phyloP scores from a whole-genome alignment of 2,329 filamentous ascomycete species.

The Penicillium vulpinum region DNA sequence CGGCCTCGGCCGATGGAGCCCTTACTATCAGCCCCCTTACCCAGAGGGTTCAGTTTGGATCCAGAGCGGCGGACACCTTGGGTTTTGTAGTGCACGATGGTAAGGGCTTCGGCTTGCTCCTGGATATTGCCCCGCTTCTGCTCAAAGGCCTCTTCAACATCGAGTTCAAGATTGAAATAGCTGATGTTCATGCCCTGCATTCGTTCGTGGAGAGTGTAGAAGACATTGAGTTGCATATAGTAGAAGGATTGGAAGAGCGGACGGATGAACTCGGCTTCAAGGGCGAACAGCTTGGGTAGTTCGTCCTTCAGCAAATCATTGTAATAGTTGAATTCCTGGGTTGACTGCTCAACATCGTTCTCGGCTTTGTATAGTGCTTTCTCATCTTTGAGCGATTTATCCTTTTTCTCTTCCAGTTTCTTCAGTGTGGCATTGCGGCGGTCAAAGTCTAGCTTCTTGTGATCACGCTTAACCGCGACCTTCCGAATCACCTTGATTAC shows the following conservation, averaged over 20 bases:
- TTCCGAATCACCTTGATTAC: conserved; percentile 96
- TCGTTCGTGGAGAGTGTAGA: conserved; percentile 95
- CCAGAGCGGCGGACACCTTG: conserved; percentile 60
- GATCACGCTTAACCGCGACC: conserved; percentile 81
- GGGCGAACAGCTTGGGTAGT: conserved; percentile 81
- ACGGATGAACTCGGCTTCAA: conserved; percentile 93
- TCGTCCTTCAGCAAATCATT: conserved; percentile 97
- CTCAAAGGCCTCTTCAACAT: conserved; percentile 88
- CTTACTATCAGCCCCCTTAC: conserved; percentile 41
- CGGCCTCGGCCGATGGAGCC: conserved; percentile 31
- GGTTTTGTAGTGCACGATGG: conserved; percentile 88
- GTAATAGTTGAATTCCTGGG: conserved; percentile 96
- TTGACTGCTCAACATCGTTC: conserved; percentile 84
- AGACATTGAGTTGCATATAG: conserved; percentile 99
- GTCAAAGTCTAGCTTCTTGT: conserved; percentile 97
- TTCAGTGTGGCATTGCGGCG: conserved; percentile 79
- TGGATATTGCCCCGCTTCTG: conserved; percentile 86
- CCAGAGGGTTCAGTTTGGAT: conserved; percentile 31
- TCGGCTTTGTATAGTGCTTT: conserved; percentile 97
- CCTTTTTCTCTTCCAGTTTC: conserved; percentile 97
- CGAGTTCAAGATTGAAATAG: conserved; percentile 90
- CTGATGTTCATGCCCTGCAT: conserved; percentile 98
- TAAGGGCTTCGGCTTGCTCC: conserved; percentile 79
- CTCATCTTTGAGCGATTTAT: conserved; percentile 93
- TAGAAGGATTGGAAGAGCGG: conserved; percentile 99